phyloP scores from a whole-genome alignment of 371 early-diverging fungal species.

The Mucor plumbeus region DNA sequence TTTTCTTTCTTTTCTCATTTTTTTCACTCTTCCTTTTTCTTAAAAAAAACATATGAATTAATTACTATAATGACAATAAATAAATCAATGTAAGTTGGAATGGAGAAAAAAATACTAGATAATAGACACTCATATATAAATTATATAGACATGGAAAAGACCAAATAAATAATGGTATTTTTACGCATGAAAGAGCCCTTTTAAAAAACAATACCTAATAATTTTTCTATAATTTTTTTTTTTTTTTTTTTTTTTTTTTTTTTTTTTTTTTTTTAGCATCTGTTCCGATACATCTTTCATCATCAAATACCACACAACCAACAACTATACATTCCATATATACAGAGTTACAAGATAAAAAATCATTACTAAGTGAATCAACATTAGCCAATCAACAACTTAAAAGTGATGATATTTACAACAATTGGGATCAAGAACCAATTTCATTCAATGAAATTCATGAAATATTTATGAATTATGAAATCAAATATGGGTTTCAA shows the following conservation, averaged over 20 bases:
- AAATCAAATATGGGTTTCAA: slow-evolving; percentile 80
- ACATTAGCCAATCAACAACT: slow-evolving; percentile 5
- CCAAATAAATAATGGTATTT: slow-evolving; percentile 8
- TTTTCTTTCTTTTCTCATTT: neutral
- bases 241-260: too few species aligned
- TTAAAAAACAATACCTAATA: neutral
- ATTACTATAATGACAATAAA: slow-evolving; percentile 5
- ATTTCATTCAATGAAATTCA: slow-evolving; percentile 56
- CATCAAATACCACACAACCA: neutral
- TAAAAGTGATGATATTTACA: slow-evolving; percentile 3
- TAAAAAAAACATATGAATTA: neutral
- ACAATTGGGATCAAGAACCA: slow-evolving; percentile 24
- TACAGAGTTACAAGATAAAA: slow-evolving; percentile 8
- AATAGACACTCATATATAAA: neutral
- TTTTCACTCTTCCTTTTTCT: neutral
- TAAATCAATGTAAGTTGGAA: slow-evolving; percentile 10
- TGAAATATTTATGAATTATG: slow-evolving; percentile 68
- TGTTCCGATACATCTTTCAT: slow-evolving; percentile 10
- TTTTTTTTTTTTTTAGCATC: too few species aligned
- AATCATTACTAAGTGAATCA: neutral
- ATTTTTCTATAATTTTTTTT: too few species aligned
- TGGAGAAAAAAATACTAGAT: neutral
- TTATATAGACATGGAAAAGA: slow-evolving; percentile 9
- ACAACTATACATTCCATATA: slow-evolving; percentile 17
- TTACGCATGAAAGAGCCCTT: neutral